Conservation (phyloP, 257 asterid species). For the Fraxinus cuspidata region DNA sequence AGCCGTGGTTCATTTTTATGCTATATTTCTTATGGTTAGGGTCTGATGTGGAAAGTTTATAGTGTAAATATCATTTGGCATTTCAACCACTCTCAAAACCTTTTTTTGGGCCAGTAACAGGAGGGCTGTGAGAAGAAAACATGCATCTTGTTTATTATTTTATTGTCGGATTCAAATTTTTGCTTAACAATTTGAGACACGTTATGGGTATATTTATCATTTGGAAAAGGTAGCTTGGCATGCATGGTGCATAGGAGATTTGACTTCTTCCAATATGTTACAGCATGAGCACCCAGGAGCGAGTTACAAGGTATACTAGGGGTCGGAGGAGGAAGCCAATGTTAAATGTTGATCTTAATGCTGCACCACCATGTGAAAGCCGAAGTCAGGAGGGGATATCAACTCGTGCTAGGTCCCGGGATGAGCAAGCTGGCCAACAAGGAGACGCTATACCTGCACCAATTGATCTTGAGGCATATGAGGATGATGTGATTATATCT, state of each 20-base stretch:
- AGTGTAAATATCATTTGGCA: neutral
- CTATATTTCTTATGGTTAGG: neutral
- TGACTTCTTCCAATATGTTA: slow-evolving; percentile 19
- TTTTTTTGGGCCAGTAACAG: too few species aligned
- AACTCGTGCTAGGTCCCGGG: slow-evolving; percentile 30
- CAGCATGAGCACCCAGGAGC: slow-evolving; percentile 42
- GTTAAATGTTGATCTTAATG: slow-evolving; percentile 56
- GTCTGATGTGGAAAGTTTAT: neutral
- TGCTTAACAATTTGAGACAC: slow-evolving; percentile 4
- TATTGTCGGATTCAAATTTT: neutral
- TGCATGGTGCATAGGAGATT: slow-evolving; percentile 27
- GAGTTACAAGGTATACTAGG: slow-evolving; percentile 37
- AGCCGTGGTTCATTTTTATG: neutral
- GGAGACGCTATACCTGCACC: slow-evolving; percentile 31
- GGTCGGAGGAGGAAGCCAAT: slow-evolving; percentile 35
- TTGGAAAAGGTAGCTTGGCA: neutral
- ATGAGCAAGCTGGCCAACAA: slow-evolving; percentile 32
- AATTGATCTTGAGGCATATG: slow-evolving; percentile 53
- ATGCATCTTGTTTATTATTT: neutral
- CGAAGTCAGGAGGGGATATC: slow-evolving; percentile 37
- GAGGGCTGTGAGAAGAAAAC: neutral
- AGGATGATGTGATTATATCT: slow-evolving; percentile 61
- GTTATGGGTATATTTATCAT: neutral
- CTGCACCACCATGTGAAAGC: slow-evolving; percentile 42
- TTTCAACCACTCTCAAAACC: too few species aligned